A percentile compares a stretch with the other conserved stretches of the same genome.
Evolutionary conservation across 139 green algal species (phyloP).

Genomic region (Coelastrella sp.): DNA sequence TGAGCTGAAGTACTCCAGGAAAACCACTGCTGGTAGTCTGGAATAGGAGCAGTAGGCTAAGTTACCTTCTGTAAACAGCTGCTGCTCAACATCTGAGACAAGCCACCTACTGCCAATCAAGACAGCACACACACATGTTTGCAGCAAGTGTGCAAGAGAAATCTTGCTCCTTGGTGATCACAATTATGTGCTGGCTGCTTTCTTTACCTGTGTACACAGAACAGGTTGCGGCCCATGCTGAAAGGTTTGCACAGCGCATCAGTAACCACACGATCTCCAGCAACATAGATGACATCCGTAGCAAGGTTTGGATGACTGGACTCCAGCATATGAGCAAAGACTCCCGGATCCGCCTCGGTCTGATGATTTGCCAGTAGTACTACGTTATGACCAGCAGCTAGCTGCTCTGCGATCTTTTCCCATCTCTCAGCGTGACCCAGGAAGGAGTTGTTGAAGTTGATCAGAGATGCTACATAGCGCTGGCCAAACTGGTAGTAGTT

Average conservation of each 20-base stretch:
- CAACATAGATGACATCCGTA: slow-evolving; percentile 86
- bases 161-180: too few relatives aligned
- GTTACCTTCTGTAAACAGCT: too few relatives aligned
- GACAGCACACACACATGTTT: too few relatives aligned
- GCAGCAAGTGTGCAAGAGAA: too few relatives aligned
- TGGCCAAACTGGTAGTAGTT: slow-evolving; percentile 98
- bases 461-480: slow-evolving; percentile 89
- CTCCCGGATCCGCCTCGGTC: slow-evolving; percentile 96
- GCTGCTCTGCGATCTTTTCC: slow-evolving; percentile 58
- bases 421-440: slow-evolving; percentile 78
- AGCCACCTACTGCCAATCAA: too few relatives aligned
- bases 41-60: too few relatives aligned
- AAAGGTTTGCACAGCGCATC: slow-evolving; percentile 98
- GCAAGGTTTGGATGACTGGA: slow-evolving; percentile 85
- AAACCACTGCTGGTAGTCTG: too few relatives aligned
- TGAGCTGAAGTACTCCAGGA: too few relatives aligned
- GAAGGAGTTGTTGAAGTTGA: slow-evolving; percentile 91
- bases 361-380: slow-evolving; percentile 99
- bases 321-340: slow-evolving; percentile 95
- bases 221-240: slow-evolving; percentile 99
- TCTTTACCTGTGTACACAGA: slow-evolving; percentile 92
- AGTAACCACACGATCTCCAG: slow-evolving; percentile 94
- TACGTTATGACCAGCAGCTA: slow-evolving; percentile 92
- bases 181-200: too few relatives aligned
- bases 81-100: too few relatives aligned